These are phyloP conservation scores for Hevea brasiliensis DNA, from an alignment of 345 rosid genomes.

Conservation along the genomic window DNA sequence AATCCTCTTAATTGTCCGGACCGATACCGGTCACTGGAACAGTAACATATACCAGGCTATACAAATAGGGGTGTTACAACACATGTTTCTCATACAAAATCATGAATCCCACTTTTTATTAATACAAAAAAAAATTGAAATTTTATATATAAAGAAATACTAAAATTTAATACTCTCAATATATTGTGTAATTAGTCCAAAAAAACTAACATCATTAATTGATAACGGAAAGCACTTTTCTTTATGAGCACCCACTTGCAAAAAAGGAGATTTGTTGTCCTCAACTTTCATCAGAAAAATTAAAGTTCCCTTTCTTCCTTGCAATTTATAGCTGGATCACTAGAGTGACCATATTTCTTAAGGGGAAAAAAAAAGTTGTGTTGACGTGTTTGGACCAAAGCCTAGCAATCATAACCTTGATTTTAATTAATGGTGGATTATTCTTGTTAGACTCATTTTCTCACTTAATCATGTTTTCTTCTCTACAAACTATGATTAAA, in stretches of 20 bases:
- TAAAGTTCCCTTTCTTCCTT: background rate
- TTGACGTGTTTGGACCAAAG: background rate
- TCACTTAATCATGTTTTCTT: background rate
- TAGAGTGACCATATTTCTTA: background rate
- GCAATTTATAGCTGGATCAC: conserved; percentile 9
- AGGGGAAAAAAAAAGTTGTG: background rate
- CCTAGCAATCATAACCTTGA: background rate
- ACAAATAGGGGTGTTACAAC: too few relatives aligned
- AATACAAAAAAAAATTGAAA: too few relatives aligned
- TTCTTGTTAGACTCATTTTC: background rate
- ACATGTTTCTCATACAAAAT: too few relatives aligned
- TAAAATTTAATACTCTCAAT: too few relatives aligned
- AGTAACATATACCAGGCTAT: too few relatives aligned
- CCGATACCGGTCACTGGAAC: too few relatives aligned
- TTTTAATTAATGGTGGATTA: background rate
- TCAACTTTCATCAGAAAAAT: background rate
- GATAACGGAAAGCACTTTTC: background rate
- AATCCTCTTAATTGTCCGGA: too few relatives aligned
- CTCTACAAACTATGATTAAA: background rate
- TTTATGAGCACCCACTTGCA: background rate
- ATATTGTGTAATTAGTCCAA: too few relatives aligned
- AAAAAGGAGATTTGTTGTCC: background rate
- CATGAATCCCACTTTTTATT: too few relatives aligned
- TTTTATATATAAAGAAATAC: too few relatives aligned
- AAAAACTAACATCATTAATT: too few relatives aligned